Percentiles rank a stretch among this genome's conserved stretches.
Evolutionary conservation across 306 rosid genomes (phyloP).

Genomic region (Acacia acuminata): DNA sequence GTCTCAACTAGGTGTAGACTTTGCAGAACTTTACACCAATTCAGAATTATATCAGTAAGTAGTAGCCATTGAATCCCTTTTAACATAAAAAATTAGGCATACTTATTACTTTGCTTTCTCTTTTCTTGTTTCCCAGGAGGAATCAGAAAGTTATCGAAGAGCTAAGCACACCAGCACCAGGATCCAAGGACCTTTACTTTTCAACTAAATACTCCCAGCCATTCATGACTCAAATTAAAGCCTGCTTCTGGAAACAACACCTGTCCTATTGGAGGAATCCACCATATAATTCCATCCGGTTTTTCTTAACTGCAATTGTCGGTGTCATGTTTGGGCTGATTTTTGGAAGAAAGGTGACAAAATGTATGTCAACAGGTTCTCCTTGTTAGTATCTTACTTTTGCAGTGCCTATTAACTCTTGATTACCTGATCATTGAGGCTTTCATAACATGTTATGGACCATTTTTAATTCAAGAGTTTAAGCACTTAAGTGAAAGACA

Average conservation of each 20-base stretch:
- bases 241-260: slow-evolving; percentile 53
- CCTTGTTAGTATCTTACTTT: slow-evolving; percentile 9
- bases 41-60: slow-evolving; percentile 52
- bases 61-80: background rate
- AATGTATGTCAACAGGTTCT: slow-evolving; percentile 37
- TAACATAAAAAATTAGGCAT: slow-evolving; percentile 15
- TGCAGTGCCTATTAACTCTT: background rate
- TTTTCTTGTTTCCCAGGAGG: slow-evolving; percentile 36
- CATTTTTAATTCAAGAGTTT: background rate
- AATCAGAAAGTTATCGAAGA: slow-evolving; percentile 45
- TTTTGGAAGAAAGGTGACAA: slow-evolving; percentile 45
- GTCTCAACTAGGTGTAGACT: slow-evolving; percentile 45
- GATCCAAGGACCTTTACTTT: slow-evolving; percentile 50
- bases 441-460: background rate
- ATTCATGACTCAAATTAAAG: slow-evolving; percentile 44
- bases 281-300: slow-evolving; percentile 40
- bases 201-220: slow-evolving; percentile 44
- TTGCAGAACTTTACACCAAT: slow-evolving; percentile 47
- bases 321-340: slow-evolving; percentile 52
- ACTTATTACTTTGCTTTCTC: background rate
- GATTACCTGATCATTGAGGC: background rate
- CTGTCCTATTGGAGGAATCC: slow-evolving; percentile 66
- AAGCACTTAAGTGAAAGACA: background rate
- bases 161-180: slow-evolving; percentile 44
- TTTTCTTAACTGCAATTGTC: slow-evolving; percentile 32